These are phyloP conservation scores for Combretum micranthum DNA, from an alignment of 345 rosid species.

Conservation along the genomic window DNA sequence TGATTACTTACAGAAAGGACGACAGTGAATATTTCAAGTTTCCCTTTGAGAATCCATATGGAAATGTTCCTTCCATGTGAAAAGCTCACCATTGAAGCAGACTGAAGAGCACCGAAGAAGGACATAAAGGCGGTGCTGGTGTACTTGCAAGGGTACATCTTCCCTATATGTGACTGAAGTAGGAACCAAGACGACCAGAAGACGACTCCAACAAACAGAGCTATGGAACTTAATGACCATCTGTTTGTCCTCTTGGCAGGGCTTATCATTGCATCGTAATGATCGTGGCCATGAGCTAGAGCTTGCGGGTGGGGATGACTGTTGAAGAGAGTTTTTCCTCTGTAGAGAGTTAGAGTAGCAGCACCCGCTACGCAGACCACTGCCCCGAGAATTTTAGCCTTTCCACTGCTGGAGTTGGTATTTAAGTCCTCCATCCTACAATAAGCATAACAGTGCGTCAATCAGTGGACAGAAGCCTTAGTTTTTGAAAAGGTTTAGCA, in stretches of 20 bases:
- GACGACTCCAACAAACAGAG: constrained; percentile 34
- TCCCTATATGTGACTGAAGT: constrained; percentile 40
- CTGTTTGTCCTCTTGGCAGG: constrained; percentile 14
- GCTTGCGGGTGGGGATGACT: constrained; percentile 7
- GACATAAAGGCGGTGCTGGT: constrained; percentile 60
- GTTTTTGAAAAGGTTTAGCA: too few relatives aligned
- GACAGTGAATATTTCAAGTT: constrained; percentile 32
- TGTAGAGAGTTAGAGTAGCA: constrained; percentile 16
- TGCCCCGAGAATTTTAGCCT: constrained; percentile 10
- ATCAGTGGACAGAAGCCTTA: too few relatives aligned
- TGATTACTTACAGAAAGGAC: constrained; percentile 36
- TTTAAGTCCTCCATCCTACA: constrained; percentile 45
- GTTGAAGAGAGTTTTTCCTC: constrained; percentile 37
- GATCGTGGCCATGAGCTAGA: constrained; percentile 1
- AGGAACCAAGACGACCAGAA: constrained; percentile 61
- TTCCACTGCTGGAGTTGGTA: constrained; percentile 21
- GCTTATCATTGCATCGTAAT: not conserved
- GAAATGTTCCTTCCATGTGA: constrained; percentile 31
- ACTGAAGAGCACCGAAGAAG: constrained; percentile 55
- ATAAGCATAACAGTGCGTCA: not conserved
- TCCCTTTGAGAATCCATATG: constrained; percentile 37
- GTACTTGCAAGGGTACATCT: constrained; percentile 45
- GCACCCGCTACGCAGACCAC: constrained; percentile 8
- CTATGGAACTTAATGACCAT: constrained; percentile 44
- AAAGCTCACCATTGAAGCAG: constrained; percentile 31